Base-by-base conservation (phyloP, 345 rosid species). In the Raphanus raphanistrum region DNA sequence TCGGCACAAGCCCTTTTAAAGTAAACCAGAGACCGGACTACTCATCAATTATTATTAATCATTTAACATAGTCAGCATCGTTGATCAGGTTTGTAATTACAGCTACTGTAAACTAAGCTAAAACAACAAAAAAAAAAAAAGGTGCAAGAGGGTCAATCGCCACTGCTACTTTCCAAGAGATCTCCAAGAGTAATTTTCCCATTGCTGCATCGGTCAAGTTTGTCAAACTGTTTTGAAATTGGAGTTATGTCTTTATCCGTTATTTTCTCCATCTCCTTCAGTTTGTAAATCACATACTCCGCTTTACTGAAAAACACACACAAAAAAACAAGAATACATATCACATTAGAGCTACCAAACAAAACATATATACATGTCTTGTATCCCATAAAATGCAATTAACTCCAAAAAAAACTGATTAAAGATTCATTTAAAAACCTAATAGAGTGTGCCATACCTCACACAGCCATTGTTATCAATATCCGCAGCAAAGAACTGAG, bases 401-500 rank as follows among this genome's bases (percentile, higher is more conserved):
- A 63, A 31, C 4, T n/a, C 12, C 6, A 0, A 7, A 54, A 21
- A 21, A 35, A 9, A 32, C 1, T 26, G 1, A 6, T 10, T 60
- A 12, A 32, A 32, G 70, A 48, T 17, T 70, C 59, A 26, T n/a
- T 45, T 33, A 8, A 7, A 21, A 59, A 32, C 50, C 62, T 4
- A n/a, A 57, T 12, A 12, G 45, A 52, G 43, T 35, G 31, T 3
- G 2, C 3, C 10, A 27, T 82, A 95, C 99, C 99, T 95, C 38
- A 91, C 93, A 82, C 87, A 90, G 69, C 98, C 97, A 80, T 95
- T 92, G 76, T 95, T 88, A 73, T 95, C 98, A 38, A 92, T 90
- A 75, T 95, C 98, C 1, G 99, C 97, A 59, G 97, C 93, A 48
- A 95, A 96, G 82, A 92, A 95, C 88, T 95, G 92, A 7, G 98